A percentile compares a stretch with the other conserved stretches of the same genome.
phyloP scores from a whole-genome alignment of 176 grass and related monocot genomes.

The Oryza meyeriana region DNA sequence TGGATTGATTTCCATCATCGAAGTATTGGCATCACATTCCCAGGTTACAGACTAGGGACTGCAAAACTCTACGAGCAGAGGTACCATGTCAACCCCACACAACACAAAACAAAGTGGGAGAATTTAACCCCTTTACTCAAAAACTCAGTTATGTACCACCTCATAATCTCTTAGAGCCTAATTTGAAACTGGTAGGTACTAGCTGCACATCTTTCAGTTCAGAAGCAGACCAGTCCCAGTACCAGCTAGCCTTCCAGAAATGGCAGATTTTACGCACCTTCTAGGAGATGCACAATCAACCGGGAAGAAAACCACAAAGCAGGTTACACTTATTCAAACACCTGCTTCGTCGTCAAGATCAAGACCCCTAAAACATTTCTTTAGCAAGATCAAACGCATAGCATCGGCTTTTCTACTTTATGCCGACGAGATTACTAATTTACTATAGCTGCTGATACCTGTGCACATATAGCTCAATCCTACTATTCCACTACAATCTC shows the following conservation, averaged over 20 bases:
- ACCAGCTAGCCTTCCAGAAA: not conserved
- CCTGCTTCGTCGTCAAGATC: conserved; percentile 21
- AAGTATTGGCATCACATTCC: not conserved
- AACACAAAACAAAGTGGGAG: not conserved
- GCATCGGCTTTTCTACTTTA: not conserved
- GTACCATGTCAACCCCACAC: not conserved
- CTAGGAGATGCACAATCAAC: conserved; percentile 16
- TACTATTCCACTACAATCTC: conserved; percentile 92
- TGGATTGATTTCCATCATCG: no score
- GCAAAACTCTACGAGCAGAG: not conserved
- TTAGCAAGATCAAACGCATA: conserved; percentile 11
- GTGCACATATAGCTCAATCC: not conserved
- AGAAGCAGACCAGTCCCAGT: not conserved
- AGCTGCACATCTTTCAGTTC: not conserved
- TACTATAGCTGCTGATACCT: not conserved
- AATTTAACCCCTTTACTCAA: not conserved
- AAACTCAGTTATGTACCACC: not conserved
- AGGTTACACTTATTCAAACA: not conserved
- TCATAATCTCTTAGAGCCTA: not conserved
- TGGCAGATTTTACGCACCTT: not conserved
- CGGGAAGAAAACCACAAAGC: not conserved
- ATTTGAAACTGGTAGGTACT: not conserved
- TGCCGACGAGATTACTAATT: not conserved
- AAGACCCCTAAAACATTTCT: conserved; percentile 16
- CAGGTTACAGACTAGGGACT: not conserved